Evolutionary conservation across 306 rosid genomes (phyloP).

Genomic region (Sindora glabra): DNA sequence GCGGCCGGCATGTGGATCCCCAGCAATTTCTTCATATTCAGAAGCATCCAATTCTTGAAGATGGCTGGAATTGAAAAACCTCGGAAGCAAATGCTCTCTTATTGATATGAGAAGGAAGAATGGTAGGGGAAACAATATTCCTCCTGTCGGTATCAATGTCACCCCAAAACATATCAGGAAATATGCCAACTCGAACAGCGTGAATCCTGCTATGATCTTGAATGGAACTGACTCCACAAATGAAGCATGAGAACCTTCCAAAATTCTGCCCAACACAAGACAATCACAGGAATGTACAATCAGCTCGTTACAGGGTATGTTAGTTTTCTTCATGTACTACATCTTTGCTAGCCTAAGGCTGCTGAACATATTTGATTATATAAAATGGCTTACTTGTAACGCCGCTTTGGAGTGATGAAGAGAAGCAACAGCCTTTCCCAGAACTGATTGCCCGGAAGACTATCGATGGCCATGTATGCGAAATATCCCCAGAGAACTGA

Average conservation of each 20-base stretch:
- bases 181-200: slow-evolving; percentile 57
- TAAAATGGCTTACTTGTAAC: slow-evolving; percentile 43
- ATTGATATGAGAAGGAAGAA: slow-evolving; percentile 73
- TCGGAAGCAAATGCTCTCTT: slow-evolving; percentile 75
- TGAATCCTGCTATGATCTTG: slow-evolving; percentile 70
- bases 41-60: slow-evolving; percentile 84
- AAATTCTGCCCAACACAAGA: slow-evolving; percentile 40
- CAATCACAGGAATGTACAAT: background rate
- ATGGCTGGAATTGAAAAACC: slow-evolving; percentile 36
- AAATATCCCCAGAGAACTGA: slow-evolving; percentile 86
- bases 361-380: no score
- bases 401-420: slow-evolving; percentile 41
- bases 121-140: slow-evolving; percentile 80
- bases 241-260: slow-evolving; percentile 76
- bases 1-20: slow-evolving; percentile 24
- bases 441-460: slow-evolving; percentile 65
- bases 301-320: background rate
- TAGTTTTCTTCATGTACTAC: no score
- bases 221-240: slow-evolving; percentile 79
- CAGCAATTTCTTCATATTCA: slow-evolving; percentile 73
- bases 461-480: slow-evolving; percentile 62
- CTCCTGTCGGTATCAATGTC: slow-evolving; percentile 85
- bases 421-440: slow-evolving; percentile 59
- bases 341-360: no score
- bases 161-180: slow-evolving; percentile 61